phyloP scores from a whole-genome alignment of 2,329 filamentous ascomycete genomes.

The Ophiostoma angusticollis region DNA sequence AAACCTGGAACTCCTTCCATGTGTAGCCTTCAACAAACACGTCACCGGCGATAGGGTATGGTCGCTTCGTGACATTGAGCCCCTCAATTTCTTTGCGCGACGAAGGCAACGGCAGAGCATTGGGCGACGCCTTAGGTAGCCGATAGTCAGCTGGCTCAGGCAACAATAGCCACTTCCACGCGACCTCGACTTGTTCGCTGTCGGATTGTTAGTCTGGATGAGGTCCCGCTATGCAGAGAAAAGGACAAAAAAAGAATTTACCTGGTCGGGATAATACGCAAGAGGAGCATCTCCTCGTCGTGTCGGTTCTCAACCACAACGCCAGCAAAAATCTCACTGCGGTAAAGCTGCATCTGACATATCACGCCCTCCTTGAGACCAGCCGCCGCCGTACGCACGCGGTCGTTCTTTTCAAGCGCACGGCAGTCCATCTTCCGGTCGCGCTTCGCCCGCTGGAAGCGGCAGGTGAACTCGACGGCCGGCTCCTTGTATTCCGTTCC shows the following conservation, averaged over 20 bases:
- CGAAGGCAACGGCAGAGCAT: slow-evolving; percentile 57
- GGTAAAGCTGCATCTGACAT: slow-evolving; percentile 74
- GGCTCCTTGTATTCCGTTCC: slow-evolving; percentile 86
- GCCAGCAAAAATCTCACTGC: slow-evolving; percentile 82
- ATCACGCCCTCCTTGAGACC: slow-evolving; percentile 60
- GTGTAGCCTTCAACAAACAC: slow-evolving; percentile 54
- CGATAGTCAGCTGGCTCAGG: slow-evolving; percentile 57
- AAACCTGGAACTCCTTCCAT: slow-evolving; percentile 70
- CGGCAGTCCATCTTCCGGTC: slow-evolving; percentile 61
- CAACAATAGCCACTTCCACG: slow-evolving; percentile 75
- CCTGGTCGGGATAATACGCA: slow-evolving; percentile 78
- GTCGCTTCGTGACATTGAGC: slow-evolving; percentile 54
- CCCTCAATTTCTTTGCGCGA: slow-evolving; percentile 50
- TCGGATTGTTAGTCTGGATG: background rate
- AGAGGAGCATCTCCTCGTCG: slow-evolving; percentile 60
- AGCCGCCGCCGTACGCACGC: slow-evolving; percentile 55
- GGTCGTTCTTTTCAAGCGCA: slow-evolving; percentile 54
- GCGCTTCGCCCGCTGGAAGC: slow-evolving; percentile 83
- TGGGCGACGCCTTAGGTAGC: slow-evolving; percentile 60
- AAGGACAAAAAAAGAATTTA: slow-evolving; percentile 31
- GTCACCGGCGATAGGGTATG: slow-evolving; percentile 51
- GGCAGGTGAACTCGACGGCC: slow-evolving; percentile 85
- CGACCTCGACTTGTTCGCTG: slow-evolving; percentile 63
- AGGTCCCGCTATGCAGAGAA: too few species aligned
- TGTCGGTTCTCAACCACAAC: slow-evolving; percentile 71